A percentile compares a stretch with the other conserved stretches of the same genome.
phyloP scores from a whole-genome alignment of 2,329 filamentous ascomycete species.

The Fonsecaea erecta region DNA sequence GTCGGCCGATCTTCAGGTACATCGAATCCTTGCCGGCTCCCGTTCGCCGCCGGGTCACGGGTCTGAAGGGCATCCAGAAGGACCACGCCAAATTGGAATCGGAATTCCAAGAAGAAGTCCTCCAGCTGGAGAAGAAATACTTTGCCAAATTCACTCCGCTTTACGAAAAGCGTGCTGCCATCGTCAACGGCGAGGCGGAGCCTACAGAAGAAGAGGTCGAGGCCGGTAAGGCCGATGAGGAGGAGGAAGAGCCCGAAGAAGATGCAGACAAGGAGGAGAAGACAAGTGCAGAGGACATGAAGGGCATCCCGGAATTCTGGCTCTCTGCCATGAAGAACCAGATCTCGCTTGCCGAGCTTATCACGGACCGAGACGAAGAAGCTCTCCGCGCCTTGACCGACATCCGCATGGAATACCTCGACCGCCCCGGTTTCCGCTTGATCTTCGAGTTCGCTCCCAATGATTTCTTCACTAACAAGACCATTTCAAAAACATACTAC shows the following conservation, averaged over 20 bases:
- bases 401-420: conserved; percentile 98
- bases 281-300: conserved; percentile 54
- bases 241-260: conserved; percentile 67
- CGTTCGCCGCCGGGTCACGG: conserved; percentile 90
- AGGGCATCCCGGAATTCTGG: conserved; percentile 99
- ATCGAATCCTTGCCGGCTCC: conserved; percentile 90
- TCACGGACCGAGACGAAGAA: conserved; percentile 94
- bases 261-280: conserved; percentile 61
- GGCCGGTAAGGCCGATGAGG: conserved; percentile 79
- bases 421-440: conserved; percentile 95
- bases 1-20: conserved; percentile 97
- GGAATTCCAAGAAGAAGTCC: conserved; percentile 97
- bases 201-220: conserved; percentile 86
- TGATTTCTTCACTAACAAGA: conserved; percentile 97
- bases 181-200: conserved; percentile 85
- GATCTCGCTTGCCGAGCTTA: conserved; percentile 94
- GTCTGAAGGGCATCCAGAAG: conserved; percentile 97
- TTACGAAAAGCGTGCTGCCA: conserved; percentile 91
- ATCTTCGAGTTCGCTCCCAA: conserved; percentile 98
- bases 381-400: conserved; percentile 88
- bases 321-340: conserved; percentile 99
- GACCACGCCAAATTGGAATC: conserved; percentile 98
- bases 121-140: conserved; percentile 99
- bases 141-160: conserved; percentile 98
- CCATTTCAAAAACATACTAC: conserved; percentile 96